Evolutionary conservation across 805 yeast genomes (phyloP), one percentile per base, ranked within the genome.

Genomic region (Starmerella ratchasimensis): DNA sequence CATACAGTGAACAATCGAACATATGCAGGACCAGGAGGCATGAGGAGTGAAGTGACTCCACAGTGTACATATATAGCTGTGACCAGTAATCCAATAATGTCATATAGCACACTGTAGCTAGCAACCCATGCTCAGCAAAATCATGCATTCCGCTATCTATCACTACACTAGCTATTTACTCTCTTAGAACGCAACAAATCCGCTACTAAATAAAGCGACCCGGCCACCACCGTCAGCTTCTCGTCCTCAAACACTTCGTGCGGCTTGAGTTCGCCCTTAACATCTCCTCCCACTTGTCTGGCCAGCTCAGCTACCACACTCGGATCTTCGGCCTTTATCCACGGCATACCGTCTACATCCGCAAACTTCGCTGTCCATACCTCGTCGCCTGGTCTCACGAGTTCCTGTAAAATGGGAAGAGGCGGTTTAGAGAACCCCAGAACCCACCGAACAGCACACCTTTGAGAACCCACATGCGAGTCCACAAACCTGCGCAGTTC

Each of bases 291-390:
- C n/a, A n/a, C n/a, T n/a, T n/a, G n/a, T n/a, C n/a, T n/a, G n/a
- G n/a, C n/a, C n/a, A n/a, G n/a, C n/a, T n/a, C n/a, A n/a, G n/a
- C n/a, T n/a, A n/a, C n/a, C n/a, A n/a, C n/a, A n/a, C n/a, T 48
- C 1, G 62, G 51, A 3, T 53, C 49, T 44, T 63, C 64, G 1
- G 86, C 60, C 29, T 63, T 51, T 4, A 90, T 74, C 97, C 97
- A 90, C 0, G 97, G 95, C 98, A 90, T 90, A 0, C 82, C 78
- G 11, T 77, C 86, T 0, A 93, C 88, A 1, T 60, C 49, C 2
- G 74, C 69, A 54, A 86, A 90, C 23, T 62, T 53, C 0, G 88
- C 74, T 1, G 76, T 67, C 1, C 77, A 58, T 0, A 86, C 69
- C 2, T 60, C 55, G 49, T 84, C 95, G 0, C 57, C 52, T 1